Percentiles rank a stretch among this genome's conserved stretches.
Evolutionary conservation across 2,329 filamentous ascomycete species (phyloP).

Genomic region (Lachnellula subtilissima): DNA sequence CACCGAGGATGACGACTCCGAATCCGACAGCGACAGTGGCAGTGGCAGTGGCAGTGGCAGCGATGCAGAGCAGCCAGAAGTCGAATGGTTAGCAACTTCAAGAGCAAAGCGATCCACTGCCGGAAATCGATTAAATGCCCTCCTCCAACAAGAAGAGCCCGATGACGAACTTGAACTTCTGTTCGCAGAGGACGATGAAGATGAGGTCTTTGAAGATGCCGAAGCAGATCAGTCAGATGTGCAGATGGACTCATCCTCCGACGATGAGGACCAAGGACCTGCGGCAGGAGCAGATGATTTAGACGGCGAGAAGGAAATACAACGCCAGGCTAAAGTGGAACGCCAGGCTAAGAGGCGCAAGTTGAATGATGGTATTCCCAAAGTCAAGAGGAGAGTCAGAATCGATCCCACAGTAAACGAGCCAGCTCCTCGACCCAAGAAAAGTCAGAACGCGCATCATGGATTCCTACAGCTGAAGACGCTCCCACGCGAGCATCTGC

Average conservation of each 20-base stretch:
- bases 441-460: slow-evolving; percentile 68
- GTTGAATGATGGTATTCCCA: slow-evolving; percentile 67
- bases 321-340: slow-evolving; percentile 68
- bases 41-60: slow-evolving; percentile 12
- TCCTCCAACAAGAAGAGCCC: slow-evolving; percentile 69
- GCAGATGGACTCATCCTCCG: slow-evolving; percentile 79
- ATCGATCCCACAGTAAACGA: slow-evolving; percentile 52
- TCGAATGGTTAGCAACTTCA: slow-evolving; percentile 69
- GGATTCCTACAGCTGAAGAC: slow-evolving; percentile 60
- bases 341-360: slow-evolving; percentile 74
- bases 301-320: slow-evolving; percentile 82
- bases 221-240: slow-evolving; percentile 67
- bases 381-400: slow-evolving; percentile 70
- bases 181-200: slow-evolving; percentile 69
- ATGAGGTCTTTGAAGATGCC: slow-evolving; percentile 65
- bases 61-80: slow-evolving; percentile 23
- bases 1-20: slow-evolving; percentile 16
- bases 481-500: slow-evolving; percentile 58
- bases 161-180: slow-evolving; percentile 59
- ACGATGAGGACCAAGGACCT: slow-evolving; percentile 73
- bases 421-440: slow-evolving; percentile 48
- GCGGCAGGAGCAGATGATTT: slow-evolving; percentile 55
- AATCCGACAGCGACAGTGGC: slow-evolving; percentile 12
- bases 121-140: slow-evolving; percentile 75
- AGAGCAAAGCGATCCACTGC: slow-evolving; percentile 75